Conservation (phyloP, 192 early-diverging fungal genomes). For the Coemansia sp. region DNA sequence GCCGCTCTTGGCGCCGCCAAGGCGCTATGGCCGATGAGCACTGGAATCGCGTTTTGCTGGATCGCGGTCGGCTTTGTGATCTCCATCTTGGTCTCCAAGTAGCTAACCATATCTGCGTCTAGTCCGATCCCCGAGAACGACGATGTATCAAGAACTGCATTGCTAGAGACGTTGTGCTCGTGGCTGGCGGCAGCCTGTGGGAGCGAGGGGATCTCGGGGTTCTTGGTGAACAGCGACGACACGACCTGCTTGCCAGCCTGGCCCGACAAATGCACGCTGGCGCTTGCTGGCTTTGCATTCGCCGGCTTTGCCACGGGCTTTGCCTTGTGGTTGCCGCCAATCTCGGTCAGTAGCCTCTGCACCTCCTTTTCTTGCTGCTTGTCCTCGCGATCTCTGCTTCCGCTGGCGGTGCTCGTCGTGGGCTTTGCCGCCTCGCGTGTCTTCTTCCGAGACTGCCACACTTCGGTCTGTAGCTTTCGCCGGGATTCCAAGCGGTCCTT, state of each 20-base stretch:
- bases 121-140: conserved; percentile 82
- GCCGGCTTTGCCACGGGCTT: conserved; percentile 9
- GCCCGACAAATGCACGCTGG: conserved; percentile 42
- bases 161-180: conserved; percentile 46
- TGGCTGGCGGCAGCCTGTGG: conserved; percentile 9
- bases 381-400: not conserved
- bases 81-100: conserved; percentile 72
- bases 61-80: conserved; percentile 87
- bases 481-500: conserved; percentile 51
- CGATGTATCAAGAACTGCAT: conserved; percentile 50
- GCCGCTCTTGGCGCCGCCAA: not conserved
- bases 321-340: conserved; percentile 29
- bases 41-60: conserved; percentile 84
- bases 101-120: conserved; percentile 66
- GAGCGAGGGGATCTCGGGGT: conserved; percentile 60
- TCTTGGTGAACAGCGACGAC: conserved; percentile 83
- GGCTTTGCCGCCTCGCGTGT: not conserved
- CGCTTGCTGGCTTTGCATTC: conserved; percentile 20
- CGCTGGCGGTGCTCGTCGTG: not conserved
- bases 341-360: conserved; percentile 24
- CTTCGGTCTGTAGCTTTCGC: conserved; percentile 29
- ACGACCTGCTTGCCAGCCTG: conserved; percentile 64
- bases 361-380: conserved; percentile 42
- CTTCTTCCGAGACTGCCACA: conserved; percentile 32
- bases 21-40: conserved; percentile 59